phyloP scores from a whole-genome alignment of 192 early-diverging fungal genomes.

The Backusella circina region DNA sequence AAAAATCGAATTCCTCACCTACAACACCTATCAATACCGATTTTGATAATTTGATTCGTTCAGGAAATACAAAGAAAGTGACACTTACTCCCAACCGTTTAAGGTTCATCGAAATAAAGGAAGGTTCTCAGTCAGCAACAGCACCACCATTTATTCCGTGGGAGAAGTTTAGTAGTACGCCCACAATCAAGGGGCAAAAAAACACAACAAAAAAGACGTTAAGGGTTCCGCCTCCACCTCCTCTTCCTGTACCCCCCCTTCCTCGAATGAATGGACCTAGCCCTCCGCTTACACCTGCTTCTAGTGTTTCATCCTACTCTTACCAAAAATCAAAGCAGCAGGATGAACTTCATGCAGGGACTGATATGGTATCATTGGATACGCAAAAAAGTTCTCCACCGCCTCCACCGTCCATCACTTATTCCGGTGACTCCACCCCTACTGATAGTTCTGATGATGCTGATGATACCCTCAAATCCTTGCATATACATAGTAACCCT shows the following conservation, averaged over 20 bases:
- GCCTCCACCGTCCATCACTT: not conserved
- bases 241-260: not conserved
- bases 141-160: not conserved
- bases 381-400: not conserved
- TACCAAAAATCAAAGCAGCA: slow-evolving; percentile 3
- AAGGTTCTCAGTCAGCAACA: not conserved
- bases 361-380: not conserved
- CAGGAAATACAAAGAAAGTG: slow-evolving; percentile 55
- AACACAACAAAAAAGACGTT: not conserved
- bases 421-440: not conserved
- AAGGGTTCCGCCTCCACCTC: not conserved
- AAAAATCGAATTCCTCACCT: not conserved
- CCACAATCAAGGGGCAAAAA: not conserved
- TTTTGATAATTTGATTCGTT: slow-evolving; percentile 52
- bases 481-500: slow-evolving; percentile 18
- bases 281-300: slow-evolving; percentile 15
- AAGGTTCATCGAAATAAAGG: slow-evolving; percentile 47
- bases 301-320: slow-evolving; percentile 4
- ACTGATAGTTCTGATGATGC: not conserved
- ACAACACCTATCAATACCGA: slow-evolving; percentile 2
- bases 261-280: not conserved
- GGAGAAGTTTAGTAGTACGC: not conserved
- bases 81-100: slow-evolving; percentile 57
- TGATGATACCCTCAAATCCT: not conserved
- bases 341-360: not conserved